These are phyloP conservation scores for Phtheirospermum japonicum DNA, from an alignment of 257 asterid genomes.

Conservation along the genomic window DNA sequence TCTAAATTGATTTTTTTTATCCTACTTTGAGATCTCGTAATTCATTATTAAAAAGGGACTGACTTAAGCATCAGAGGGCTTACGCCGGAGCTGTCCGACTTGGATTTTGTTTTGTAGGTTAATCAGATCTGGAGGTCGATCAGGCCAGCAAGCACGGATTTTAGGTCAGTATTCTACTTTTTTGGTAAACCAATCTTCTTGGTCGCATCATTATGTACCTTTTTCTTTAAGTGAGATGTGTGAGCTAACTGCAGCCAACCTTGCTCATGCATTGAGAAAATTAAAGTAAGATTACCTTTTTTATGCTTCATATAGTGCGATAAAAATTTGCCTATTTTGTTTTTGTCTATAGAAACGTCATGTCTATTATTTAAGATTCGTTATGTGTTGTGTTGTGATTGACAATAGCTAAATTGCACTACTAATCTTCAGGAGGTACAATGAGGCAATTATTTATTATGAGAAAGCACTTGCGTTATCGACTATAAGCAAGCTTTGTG, in stretches of 20 bases:
- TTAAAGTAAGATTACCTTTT: slow-evolving; percentile 56
- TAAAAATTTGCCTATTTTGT: no score
- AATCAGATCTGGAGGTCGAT: no score
- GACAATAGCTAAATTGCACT: slow-evolving; percentile 14
- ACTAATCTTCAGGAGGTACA: slow-evolving; percentile 65
- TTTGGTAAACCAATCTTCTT: no score
- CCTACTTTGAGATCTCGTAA: no score
- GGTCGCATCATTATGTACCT: slow-evolving; percentile 70
- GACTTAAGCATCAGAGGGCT: no score
- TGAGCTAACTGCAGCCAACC: slow-evolving; percentile 95
- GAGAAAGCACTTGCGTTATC: slow-evolving; percentile 96
- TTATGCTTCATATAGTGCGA: not conserved
- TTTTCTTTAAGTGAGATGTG: slow-evolving; percentile 87
- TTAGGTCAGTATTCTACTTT: no score
- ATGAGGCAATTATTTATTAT: slow-evolving; percentile 73
- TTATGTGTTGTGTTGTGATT: slow-evolving; percentile 9
- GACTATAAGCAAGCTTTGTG: slow-evolving; percentile 89
- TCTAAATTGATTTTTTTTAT: no score
- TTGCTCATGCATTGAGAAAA: slow-evolving; percentile 94
- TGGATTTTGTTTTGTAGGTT: no score
- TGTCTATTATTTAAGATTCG: not conserved
- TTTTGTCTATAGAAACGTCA: no score
- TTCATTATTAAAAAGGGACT: no score
- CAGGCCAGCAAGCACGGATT: no score
- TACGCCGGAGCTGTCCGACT: no score